These are phyloP conservation scores for Claviceps africana DNA, from an alignment of 2,329 filamentous ascomycete species.

Conservation along the genomic window DNA sequence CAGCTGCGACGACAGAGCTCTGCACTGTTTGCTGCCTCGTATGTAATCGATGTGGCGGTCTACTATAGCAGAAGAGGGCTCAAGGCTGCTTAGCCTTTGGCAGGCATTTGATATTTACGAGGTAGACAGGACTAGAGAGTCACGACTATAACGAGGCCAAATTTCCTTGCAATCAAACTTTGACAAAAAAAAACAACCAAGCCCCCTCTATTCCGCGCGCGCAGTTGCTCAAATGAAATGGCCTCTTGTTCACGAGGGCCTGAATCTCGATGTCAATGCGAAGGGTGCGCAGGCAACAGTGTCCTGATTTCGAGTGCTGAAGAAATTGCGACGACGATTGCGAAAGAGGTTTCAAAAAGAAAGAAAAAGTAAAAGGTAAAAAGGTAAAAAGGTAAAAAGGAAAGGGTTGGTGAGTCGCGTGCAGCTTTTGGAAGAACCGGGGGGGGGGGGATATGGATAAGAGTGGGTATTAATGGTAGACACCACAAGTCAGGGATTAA, in stretches of 20 bases:
- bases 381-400: too few relatives aligned
- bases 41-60: constrained; percentile 6
- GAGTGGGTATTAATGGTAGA: background rate
- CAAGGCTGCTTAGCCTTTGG: constrained; percentile 13
- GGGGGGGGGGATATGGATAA: too few relatives aligned
- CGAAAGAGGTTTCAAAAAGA: background rate
- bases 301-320: background rate
- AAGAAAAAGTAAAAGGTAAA: too few relatives aligned
- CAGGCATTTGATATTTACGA: constrained; percentile 19
- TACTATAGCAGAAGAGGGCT: constrained; percentile 16
- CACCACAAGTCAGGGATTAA: background rate
- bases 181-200: background rate
- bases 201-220: constrained; percentile 1
- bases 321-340: background rate
- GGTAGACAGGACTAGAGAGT: constrained; percentile 17
- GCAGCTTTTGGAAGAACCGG: background rate
- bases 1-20: background rate
- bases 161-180: background rate
- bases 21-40: constrained; percentile 6
- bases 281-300: background rate
- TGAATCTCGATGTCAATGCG: background rate
- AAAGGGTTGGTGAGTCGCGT: background rate
- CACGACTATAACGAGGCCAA: constrained; percentile 20
- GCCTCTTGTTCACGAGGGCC: background rate
- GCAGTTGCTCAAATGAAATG: background rate